phyloP scores from a whole-genome alignment of 176 grass and related monocot species.

The Aegilops umbellulata region DNA sequence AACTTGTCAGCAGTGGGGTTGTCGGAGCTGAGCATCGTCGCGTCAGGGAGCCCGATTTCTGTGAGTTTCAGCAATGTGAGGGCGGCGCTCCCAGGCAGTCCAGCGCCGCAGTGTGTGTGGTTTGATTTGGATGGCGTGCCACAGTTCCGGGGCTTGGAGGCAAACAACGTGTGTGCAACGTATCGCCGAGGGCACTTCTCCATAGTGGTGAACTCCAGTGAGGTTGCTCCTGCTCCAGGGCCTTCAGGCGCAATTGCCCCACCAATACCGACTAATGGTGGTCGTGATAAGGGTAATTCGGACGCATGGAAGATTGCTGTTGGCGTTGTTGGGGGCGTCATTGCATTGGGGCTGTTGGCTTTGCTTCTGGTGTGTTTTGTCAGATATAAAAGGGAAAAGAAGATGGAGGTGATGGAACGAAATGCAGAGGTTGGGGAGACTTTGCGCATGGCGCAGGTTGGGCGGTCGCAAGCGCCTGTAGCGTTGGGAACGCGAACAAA shows the following conservation, averaged over 20 bases:
- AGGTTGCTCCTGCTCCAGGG: slow-evolving; percentile 43
- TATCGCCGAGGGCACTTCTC: slow-evolving; percentile 72
- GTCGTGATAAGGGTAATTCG: slow-evolving; percentile 35
- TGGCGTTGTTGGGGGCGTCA: slow-evolving; percentile 30
- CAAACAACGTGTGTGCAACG: slow-evolving; percentile 37
- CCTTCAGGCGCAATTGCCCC: slow-evolving; percentile 25
- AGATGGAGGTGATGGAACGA: slow-evolving; percentile 61
- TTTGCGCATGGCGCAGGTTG: slow-evolving; percentile 68
- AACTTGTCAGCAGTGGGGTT: slow-evolving; percentile 58
- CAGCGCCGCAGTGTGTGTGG: slow-evolving; percentile 56
- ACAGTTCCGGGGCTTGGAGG: slow-evolving; percentile 56
- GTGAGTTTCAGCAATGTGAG: slow-evolving; percentile 50
- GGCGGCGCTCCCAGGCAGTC: slow-evolving; percentile 15
- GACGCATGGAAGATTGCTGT: slow-evolving; percentile 76
- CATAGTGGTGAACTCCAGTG: slow-evolving; percentile 78
- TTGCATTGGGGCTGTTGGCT: slow-evolving; percentile 52
- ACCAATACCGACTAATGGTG: background rate
- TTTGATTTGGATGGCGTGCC: slow-evolving; percentile 57
- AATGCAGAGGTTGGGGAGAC: slow-evolving; percentile 62
- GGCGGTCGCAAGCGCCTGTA: slow-evolving; percentile 60
- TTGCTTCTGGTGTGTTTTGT: slow-evolving; percentile 43
- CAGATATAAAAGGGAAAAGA: slow-evolving; percentile 43
- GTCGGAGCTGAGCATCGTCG: slow-evolving; percentile 48
- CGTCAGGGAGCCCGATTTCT: slow-evolving; percentile 35
- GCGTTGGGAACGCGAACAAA: slow-evolving; percentile 60